phyloP scores from a whole-genome alignment of 169 alveolate genomes.

The Plasmodium berghei region DNA sequence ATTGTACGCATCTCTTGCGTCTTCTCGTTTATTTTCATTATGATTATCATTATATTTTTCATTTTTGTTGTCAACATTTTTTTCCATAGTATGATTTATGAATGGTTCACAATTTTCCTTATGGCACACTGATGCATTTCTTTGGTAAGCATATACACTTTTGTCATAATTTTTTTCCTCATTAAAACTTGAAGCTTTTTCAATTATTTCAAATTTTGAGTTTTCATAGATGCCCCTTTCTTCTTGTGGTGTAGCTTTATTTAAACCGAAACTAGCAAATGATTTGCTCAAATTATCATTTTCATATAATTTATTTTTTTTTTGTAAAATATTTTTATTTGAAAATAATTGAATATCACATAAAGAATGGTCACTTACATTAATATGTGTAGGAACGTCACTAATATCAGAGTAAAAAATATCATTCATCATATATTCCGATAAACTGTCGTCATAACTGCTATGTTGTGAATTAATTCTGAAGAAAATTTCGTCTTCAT shows the following conservation, averaged over 20 bases:
- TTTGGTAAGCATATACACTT: neutral
- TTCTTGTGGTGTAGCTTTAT: neutral
- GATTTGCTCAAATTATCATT: slow-evolving; percentile 10
- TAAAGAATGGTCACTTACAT: slow-evolving; percentile 10
- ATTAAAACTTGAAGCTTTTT: neutral
- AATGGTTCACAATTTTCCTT: too few species aligned
- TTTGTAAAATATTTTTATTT: slow-evolving; percentile 5
- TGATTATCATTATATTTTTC: neutral
- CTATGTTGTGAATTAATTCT: slow-evolving; percentile 7
- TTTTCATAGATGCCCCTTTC: neutral
- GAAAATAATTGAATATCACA: neutral
- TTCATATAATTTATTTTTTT: neutral
- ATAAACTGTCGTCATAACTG: neutral
- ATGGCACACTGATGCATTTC: too few species aligned
- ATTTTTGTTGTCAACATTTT: neutral
- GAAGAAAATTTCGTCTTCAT: slow-evolving; percentile 10
- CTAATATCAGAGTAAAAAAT: slow-evolving; percentile 30
- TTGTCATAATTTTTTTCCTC: neutral
- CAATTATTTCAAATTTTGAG: neutral
- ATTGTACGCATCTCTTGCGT: neutral
- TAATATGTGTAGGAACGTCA: slow-evolving; percentile 1
- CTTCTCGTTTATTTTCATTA: neutral
- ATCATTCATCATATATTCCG: slow-evolving; percentile 30
- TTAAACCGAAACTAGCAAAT: slow-evolving; percentile 24
- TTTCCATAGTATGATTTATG: too few species aligned